These are phyloP conservation scores for Suhomyces coccinellae DNA, from an alignment of 1,139 yeast species.

Conservation along the genomic window DNA sequence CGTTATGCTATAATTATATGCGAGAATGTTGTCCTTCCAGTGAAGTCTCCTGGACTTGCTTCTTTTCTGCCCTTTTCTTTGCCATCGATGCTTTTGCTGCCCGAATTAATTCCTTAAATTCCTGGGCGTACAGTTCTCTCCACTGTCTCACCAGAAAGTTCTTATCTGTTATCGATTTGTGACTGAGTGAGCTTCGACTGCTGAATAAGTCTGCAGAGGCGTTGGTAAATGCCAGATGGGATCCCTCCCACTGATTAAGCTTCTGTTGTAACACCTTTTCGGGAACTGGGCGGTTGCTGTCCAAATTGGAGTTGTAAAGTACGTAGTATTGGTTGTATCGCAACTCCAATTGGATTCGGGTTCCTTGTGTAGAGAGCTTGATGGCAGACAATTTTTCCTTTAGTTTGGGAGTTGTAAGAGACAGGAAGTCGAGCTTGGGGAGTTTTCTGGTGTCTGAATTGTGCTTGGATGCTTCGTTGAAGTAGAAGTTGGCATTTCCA, in stretches of 20 bases:
- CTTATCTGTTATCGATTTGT: constrained; percentile 37
- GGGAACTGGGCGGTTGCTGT: constrained; percentile 66
- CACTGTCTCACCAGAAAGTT: constrained; percentile 49
- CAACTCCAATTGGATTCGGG: constrained; percentile 61
- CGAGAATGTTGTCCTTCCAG: background rate
- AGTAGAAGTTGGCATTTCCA: constrained; percentile 34
- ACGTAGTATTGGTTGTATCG: constrained; percentile 80
- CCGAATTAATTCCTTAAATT: constrained; percentile 51
- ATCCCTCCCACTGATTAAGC: constrained; percentile 69
- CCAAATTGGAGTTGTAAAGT: constrained; percentile 81
- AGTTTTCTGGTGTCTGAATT: constrained; percentile 32
- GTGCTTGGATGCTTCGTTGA: constrained; percentile 32
- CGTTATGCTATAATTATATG: background rate
- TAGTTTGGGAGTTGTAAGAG: constrained; percentile 60
- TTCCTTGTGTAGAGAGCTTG: constrained; percentile 62
- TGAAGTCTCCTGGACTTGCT: background rate
- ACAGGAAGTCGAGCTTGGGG: constrained; percentile 63
- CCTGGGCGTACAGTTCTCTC: constrained; percentile 49
- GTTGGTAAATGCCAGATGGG: constrained; percentile 37
- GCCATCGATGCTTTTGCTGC: constrained; percentile 46
- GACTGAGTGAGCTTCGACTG: constrained; percentile 25
- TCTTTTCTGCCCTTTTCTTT: constrained; percentile 8
- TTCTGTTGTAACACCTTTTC: constrained; percentile 55
- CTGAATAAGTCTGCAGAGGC: constrained; percentile 25
- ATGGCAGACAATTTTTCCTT: constrained; percentile 58